Percentiles rank a stretch among this genome's conserved stretches.
phyloP scores from a whole-genome alignment of 192 early-diverging fungal species.

The Allomyces arbusculus region DNA sequence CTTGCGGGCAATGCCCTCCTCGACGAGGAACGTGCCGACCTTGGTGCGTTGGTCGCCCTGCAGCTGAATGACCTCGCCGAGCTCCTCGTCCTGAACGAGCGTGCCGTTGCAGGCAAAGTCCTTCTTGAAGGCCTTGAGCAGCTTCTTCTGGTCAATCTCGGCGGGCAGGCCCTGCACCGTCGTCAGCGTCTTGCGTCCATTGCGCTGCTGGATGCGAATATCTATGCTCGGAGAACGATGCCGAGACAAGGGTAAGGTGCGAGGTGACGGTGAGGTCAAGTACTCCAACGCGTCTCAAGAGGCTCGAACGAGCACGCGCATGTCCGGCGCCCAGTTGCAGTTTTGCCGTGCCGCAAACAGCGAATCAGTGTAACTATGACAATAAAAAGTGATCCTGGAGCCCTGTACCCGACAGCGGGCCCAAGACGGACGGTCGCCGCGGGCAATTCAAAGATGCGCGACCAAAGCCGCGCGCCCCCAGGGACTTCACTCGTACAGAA shows the following conservation, averaged over 20 bases:
- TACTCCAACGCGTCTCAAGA: too few species aligned
- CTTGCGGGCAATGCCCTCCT: constrained; percentile 63
- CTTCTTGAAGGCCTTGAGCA: constrained; percentile 94
- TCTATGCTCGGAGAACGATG: constrained; percentile 27
- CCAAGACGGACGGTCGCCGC: constrained; percentile 10
- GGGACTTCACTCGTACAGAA: not conserved
- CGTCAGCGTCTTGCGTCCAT: constrained; percentile 89
- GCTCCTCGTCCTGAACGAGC: constrained; percentile 78
- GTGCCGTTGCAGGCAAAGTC: constrained; percentile 89
- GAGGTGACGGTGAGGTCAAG: not conserved
- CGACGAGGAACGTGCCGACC: constrained; percentile 54
- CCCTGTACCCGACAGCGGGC: not conserved
- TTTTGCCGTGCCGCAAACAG: not conserved
- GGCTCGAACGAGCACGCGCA: too few species aligned
- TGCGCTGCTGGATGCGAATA: constrained; percentile 92
- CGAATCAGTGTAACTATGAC: constrained; percentile 40
- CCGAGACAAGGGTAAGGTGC: not conserved
- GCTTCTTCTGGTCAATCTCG: constrained; percentile 68
- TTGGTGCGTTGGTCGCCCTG: constrained; percentile 83
- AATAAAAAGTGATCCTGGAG: constrained; percentile 6
- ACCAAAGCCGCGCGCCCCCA: not conserved
- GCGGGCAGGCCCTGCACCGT: constrained; percentile 79
- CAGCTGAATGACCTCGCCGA: constrained; percentile 82
- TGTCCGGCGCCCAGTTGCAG: not conserved
- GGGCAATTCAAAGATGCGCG: constrained; percentile 11